Percentiles rank a stretch among this genome's conserved stretches.
phyloP scores from a whole-genome alignment of 192 early-diverging fungal species.

The Coemansia umbellata region DNA sequence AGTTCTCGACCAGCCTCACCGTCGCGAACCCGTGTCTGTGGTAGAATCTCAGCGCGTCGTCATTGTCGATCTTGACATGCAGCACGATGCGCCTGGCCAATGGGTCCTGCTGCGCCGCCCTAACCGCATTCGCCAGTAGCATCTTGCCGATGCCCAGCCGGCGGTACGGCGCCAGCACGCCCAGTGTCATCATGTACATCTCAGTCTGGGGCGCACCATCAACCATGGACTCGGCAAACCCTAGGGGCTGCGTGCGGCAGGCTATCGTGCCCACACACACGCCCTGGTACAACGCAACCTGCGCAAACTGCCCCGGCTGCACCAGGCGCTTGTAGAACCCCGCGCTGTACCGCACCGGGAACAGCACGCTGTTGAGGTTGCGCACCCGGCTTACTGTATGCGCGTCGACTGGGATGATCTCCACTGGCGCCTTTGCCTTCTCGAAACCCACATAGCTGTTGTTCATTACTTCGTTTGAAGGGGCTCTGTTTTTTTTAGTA shows the following conservation, averaged over 20 bases:
- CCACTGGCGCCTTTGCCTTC: too few relatives aligned
- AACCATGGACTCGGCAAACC: slow-evolving; percentile 16
- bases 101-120: slow-evolving; percentile 36
- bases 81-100: slow-evolving; percentile 61
- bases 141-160: slow-evolving; percentile 69
- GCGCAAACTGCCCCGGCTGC: slow-evolving; percentile 64
- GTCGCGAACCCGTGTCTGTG: slow-evolving; percentile 70
- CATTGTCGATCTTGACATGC: slow-evolving; percentile 84
- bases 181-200: slow-evolving; percentile 92
- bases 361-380: slow-evolving; percentile 70
- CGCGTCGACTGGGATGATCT: slow-evolving; percentile 7
- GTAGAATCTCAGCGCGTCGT: slow-evolving; percentile 80
- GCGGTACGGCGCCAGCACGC: slow-evolving; percentile 81
- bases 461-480: too few relatives aligned
- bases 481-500: too few relatives aligned
- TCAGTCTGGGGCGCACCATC: neutral
- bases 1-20: slow-evolving; percentile 56
- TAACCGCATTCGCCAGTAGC: slow-evolving; percentile 57
- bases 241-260: slow-evolving; percentile 67
- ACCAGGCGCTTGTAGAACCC: slow-evolving; percentile 75
- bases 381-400: slow-evolving; percentile 67
- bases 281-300: slow-evolving; percentile 65
- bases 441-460: too few relatives aligned
- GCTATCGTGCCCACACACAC: slow-evolving; percentile 78
- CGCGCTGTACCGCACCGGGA: slow-evolving; percentile 82